Evolutionary conservation across 345 rosid genomes (phyloP), one percentile per base, ranked within the genome.

Genomic region (Trapa bicornis): DNA sequence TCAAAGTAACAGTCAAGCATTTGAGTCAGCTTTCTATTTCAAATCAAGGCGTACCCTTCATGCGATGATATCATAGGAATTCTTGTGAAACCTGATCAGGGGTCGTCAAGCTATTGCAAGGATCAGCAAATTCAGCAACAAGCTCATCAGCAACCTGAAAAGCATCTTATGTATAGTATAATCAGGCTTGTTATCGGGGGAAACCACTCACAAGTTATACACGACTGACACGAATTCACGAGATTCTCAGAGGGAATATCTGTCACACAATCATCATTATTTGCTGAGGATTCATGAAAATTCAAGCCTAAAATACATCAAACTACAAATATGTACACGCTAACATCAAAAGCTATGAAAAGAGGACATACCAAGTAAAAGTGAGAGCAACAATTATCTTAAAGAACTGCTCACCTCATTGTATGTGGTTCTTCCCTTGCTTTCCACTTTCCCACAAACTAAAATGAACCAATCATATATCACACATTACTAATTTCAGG

Each of bases 371-470:
- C 11, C 48, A 45, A 11, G 8, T 1, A n/a, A 58, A 10, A 29
- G 11, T 0, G 33, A 54, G 12, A 5, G 35, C 5, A 3, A 3
- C 37, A 58, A 16, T 2, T 16, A 33, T 5, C 8, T 29, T 48
- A 68, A 75, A 78, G 77, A 41, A 70, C 80, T 70, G 22, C 78
- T 73, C 73, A 93, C 99, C 96, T 94, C 99, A 67, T 94, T 94
- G 75, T 94, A 94, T 68, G 99, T 91, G 22, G 99, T 94, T 73
- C 96, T 85, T 75, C 96, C 99, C 75, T 89, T 94, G 88, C 93
- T 89, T 85, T 94, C 97, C 71, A 94, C 99, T 76, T 94, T 94
- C 71, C 91, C 99, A 65, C 99, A 94, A 73, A 94, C 99, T 94
- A 80, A 68, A 56, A 74, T 70, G 12, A 45, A 45, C 48, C 6